Evolutionary conservation across 2,329 filamentous ascomycete species (phyloP).

Genomic region (Cytospora chrysosperma): DNA sequence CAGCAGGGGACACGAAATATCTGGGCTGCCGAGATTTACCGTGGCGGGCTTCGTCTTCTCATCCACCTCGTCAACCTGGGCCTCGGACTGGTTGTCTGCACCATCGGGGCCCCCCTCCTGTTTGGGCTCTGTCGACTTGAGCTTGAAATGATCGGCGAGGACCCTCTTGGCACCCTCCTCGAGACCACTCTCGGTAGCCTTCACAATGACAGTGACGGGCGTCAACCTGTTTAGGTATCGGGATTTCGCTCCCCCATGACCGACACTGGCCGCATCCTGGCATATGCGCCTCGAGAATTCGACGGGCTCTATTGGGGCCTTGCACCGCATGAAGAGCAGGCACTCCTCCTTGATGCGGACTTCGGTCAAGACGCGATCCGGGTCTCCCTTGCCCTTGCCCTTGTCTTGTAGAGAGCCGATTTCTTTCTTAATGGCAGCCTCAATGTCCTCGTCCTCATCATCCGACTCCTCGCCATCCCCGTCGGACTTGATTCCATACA

Average conservation of each 20-base stretch:
- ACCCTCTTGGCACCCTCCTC: constrained; percentile 63
- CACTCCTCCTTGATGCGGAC: constrained; percentile 60
- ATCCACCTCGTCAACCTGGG: constrained; percentile 4
- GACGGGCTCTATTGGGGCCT: constrained; percentile 54
- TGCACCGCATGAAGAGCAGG: constrained; percentile 61
- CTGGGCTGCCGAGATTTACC: background rate
- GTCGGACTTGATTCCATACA: constrained; percentile 51
- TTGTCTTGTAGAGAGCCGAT: constrained; percentile 58
- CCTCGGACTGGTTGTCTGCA: constrained; percentile 22
- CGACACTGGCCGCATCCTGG: constrained; percentile 38
- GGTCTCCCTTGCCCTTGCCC: constrained; percentile 38
- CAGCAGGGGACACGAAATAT: background rate
- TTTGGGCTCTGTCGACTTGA: constrained; percentile 46
- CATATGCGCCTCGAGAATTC: constrained; percentile 55
- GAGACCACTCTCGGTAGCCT: constrained; percentile 68
- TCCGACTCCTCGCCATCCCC: constrained; percentile 40
- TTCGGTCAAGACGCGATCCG: constrained; percentile 50
- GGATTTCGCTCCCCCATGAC: constrained; percentile 36
- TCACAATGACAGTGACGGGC: constrained; percentile 54
- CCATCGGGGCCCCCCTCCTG: constrained; percentile 26
- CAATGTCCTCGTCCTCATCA: constrained; percentile 62
- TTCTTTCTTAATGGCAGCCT: constrained; percentile 70
- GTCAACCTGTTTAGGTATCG: constrained; percentile 60
- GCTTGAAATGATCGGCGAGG: constrained; percentile 60
- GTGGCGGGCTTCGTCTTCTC: constrained; percentile 18